These are phyloP conservation scores for Phyllostachys edulis DNA, from an alignment of 176 grass and related monocot species.

Conservation along the genomic window DNA sequence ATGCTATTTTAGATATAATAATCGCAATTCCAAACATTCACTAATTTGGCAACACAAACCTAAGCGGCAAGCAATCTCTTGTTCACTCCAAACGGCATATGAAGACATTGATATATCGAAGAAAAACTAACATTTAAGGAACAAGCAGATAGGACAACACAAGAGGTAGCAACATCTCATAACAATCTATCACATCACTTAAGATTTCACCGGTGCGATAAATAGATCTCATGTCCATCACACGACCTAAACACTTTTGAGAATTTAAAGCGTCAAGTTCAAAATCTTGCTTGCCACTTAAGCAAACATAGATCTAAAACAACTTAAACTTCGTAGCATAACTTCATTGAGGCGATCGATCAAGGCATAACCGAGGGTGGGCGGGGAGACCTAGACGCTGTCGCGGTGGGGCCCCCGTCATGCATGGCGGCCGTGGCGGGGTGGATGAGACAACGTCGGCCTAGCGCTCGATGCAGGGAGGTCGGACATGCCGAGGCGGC, in stretches of 20 bases:
- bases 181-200: slow-evolving; percentile 20
- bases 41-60: too few species aligned
- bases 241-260: slow-evolving; percentile 3
- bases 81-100: too few species aligned
- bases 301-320: slow-evolving; percentile 28
- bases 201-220: slow-evolving; percentile 28
- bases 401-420: slow-evolving; percentile 38
- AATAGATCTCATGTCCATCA: slow-evolving; percentile 28
- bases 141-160: too few species aligned
- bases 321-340: slow-evolving; percentile 6
- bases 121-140: too few species aligned
- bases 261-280: slow-evolving; percentile 22
- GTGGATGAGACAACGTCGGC: slow-evolving; percentile 21
- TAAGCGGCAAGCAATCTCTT: too few species aligned
- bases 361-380: background rate
- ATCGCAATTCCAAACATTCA: too few species aligned
- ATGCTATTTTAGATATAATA: too few species aligned
- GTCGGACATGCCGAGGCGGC: slow-evolving; percentile 71
- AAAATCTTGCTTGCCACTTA: slow-evolving; percentile 33
- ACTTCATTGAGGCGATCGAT: background rate
- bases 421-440: slow-evolving; percentile 41
- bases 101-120: too few species aligned
- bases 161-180: too few species aligned
- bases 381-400: slow-evolving; percentile 3
- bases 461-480: slow-evolving; percentile 74